Evolutionary conservation across 441 rosid genomes (phyloP).

Genomic region (Erodium trifolium): DNA sequence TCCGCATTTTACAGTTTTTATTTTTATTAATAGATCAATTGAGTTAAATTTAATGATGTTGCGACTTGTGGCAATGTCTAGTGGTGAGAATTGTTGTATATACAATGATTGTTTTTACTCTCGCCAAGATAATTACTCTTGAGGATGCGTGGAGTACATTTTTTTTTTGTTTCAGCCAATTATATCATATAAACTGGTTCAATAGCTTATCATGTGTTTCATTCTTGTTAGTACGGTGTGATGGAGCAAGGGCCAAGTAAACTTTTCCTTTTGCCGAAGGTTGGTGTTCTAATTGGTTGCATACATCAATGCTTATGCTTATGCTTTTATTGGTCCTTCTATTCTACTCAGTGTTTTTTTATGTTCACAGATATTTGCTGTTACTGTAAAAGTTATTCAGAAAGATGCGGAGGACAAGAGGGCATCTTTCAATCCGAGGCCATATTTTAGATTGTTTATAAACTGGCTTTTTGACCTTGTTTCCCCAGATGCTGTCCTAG

Average conservation of each 20-base stretch:
- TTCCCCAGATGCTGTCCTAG: slow-evolving; percentile 21
- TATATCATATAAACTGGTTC: not conserved
- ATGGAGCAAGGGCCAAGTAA: slow-evolving; percentile 24
- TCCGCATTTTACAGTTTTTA: not conserved
- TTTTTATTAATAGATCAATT: not conserved
- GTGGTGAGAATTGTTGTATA: not conserved
- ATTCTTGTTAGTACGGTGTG: slow-evolving; percentile 18
- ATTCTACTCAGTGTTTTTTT: not conserved
- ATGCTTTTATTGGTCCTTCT: not conserved
- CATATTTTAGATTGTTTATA: slow-evolving; percentile 23
- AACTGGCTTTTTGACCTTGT: slow-evolving; percentile 22
- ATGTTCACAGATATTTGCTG: slow-evolving; percentile 20
- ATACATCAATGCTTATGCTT: not conserved
- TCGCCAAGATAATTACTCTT: not conserved
- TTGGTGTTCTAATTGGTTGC: slow-evolving; percentile 10
- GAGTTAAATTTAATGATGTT: not conserved
- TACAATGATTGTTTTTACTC: not conserved
- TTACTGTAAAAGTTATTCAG: slow-evolving; percentile 22
- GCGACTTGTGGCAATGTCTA: not conserved
- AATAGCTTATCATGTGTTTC: slow-evolving; percentile 5
- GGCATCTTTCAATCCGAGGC: slow-evolving; percentile 25
- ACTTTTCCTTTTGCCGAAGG: slow-evolving; percentile 22
- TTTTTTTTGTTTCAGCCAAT: not conserved
- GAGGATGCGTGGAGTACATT: not conserved
- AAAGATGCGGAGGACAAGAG: slow-evolving; percentile 26